These are phyloP conservation scores for Emmonsia crescens DNA, from an alignment of 2,329 filamentous ascomycete species.

Conservation along the genomic window DNA sequence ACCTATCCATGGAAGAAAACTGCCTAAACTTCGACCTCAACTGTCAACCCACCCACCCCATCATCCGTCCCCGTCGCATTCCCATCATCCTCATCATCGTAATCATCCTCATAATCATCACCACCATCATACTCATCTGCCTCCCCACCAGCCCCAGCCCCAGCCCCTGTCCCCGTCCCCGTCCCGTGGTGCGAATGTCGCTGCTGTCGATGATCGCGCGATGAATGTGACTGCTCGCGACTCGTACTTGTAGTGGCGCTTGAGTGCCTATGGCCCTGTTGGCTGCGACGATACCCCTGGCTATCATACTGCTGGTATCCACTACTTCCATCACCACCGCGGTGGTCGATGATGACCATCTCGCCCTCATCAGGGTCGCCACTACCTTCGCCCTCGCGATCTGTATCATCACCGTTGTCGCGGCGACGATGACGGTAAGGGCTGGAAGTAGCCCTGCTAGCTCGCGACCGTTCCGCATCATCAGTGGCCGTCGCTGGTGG, in stretches of 20 bases:
- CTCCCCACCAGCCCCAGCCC: conserved; percentile 29
- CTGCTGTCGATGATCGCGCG: conserved; percentile 2
- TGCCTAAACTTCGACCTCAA: conserved; percentile 14
- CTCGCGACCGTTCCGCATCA: background rate
- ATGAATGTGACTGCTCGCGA: background rate
- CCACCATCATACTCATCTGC: conserved; percentile 12
- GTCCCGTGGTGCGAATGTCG: background rate
- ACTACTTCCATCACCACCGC: background rate
- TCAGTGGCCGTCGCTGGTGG: background rate
- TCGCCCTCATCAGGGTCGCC: background rate
- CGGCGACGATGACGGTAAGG: background rate
- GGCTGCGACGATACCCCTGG: background rate
- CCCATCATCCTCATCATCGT: conserved; percentile 11
- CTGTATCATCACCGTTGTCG: background rate
- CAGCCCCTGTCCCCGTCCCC: conserved; percentile 40
- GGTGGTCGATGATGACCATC: background rate
- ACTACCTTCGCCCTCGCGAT: background rate
- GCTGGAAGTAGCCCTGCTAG: background rate
- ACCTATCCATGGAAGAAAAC: background rate
- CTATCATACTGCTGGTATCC: background rate
- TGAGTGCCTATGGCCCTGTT: background rate
- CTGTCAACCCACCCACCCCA: conserved; percentile 9
- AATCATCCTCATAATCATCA: conserved; percentile 7
- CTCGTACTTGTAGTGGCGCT: background rate
- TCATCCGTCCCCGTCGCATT: conserved; percentile 11